Evolutionary conservation across 2,329 filamentous ascomycete species (phyloP), one percentile per base, ranked within the genome.

Genomic region (Onygena corvina): DNA sequence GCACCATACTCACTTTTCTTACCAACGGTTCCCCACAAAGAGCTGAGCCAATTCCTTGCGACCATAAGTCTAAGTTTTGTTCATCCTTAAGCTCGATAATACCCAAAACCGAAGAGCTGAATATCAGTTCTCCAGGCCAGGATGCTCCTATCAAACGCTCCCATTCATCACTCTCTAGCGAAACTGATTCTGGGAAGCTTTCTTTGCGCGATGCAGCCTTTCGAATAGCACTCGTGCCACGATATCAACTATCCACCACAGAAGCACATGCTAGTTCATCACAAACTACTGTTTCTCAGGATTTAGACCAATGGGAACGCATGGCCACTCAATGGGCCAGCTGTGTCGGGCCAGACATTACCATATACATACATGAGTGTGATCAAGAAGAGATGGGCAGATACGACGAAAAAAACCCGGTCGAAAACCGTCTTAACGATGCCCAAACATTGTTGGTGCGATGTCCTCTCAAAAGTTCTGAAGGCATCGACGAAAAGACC

Each of bases 231-330:
- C 71, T 95, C 16, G 72, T 94, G 23, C 80, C 83, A 0, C 77
- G 84, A 18, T 95, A 87, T 66, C 86, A 87, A 53, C 77, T 95
- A 34, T 84, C 82, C 9, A 76, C 83, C 0, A 83, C 86, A 1
- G 85, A 95, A 62, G 71, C 74, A 44, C 90, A 83, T 62, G 84
- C 88, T 1, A 79, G 77, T 49, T 72, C 75, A 11, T 80, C 89
- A 36, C 83, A 84, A 1, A 87, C 93, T 56, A 71, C 75, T 14
- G 88, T 94, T 61, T 73, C 76, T 4, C 94, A 93, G 64, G 77
- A 80, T 12, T 81, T 84, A n/a, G 88, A 94, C 59, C 90, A 96
- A 68, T 96, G 90, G 88, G 85, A 93, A 65, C 96, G 90, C 90
- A 87, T 92, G 73, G 90, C 90, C 30, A 90, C 85, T 36, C 76